Base-by-base conservation (phyloP, 2,329 filamentous ascomycete genomes). In the Bisporella sp. region DNA sequence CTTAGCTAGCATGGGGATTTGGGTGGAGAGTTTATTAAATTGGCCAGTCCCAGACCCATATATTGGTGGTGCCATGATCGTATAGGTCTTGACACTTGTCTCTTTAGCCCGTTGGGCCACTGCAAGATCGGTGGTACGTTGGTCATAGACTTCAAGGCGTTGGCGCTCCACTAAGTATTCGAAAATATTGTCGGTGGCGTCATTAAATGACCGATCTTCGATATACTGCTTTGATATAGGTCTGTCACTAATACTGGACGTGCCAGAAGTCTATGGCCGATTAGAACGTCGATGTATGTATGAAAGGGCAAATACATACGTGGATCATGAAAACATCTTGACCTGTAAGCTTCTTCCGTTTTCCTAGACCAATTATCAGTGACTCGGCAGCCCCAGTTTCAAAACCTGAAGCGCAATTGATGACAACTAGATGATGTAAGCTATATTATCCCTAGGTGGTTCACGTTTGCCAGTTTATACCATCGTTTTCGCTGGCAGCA, bases 51-150 rank as follows among this genome's bases (percentile, higher is more conserved):
- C 71, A 0, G 57, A 47, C 13, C 75, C 75, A 55, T 71, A 78
- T 44, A 78, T 73, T 2, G 66, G 68, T 0, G 73, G 73, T 1
- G 67, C 62, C 68, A 75, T 76, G 47, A 78, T 63, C 37, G 74
- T 64, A 35, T 69, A 58, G 0, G 74, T 72, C 50, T 69, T 68
- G 4, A 78, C 68, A 2, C 67, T 66, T 0, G 63, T 33, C n/a
- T 64, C 59, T 6, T 70, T 51, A 2, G 71, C 70, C 0, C 63
- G 62, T 7, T 72, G 65, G 0, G 74, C 56, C 9, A 74, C 68
- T 2, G 59, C 62, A 4, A 78, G 53, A 47, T 76, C 74, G 2
- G 69, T 67, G 0, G 69, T 71, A 6, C 74, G 71, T 58, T 76
- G 74, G 0, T 54, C 46, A 51, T 76, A 78, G 1, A 59, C 49